These are phyloP conservation scores for Pisolithus sp. DNA, from an alignment of 768 basidiomycete genomes.

Conservation along the genomic window DNA sequence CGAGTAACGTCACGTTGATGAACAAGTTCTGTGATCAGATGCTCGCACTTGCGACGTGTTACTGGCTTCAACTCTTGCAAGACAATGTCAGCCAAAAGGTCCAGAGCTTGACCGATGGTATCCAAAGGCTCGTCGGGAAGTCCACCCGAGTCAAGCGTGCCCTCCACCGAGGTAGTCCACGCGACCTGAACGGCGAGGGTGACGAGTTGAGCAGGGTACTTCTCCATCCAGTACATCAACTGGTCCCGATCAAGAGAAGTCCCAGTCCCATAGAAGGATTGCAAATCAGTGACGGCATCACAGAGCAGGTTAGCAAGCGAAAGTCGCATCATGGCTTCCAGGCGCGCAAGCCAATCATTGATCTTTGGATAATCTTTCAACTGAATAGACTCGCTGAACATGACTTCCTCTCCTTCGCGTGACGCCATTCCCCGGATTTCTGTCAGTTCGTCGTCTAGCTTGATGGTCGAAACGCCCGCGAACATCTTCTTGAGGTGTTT, in stretches of 20 bases:
- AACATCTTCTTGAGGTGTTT: slow-evolving; percentile 99
- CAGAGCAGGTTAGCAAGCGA: slow-evolving; percentile 80
- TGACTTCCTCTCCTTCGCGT: slow-evolving; percentile 90
- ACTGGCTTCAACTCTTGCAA: slow-evolving; percentile 82
- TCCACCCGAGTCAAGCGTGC: slow-evolving; percentile 48
- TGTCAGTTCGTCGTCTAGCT: slow-evolving; percentile 80
- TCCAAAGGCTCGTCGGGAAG: slow-evolving; percentile 62
- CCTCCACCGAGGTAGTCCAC: slow-evolving; percentile 86
- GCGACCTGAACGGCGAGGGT: slow-evolving; percentile 92
- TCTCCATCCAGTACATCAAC: slow-evolving; percentile 88
- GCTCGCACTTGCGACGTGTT: slow-evolving; percentile 97
- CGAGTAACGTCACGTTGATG: slow-evolving; percentile 96
- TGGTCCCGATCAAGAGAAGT: slow-evolving; percentile 53
- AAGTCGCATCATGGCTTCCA: slow-evolving; percentile 89
- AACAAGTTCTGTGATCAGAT: slow-evolving; percentile 96
- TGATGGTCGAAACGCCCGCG: slow-evolving; percentile 88
- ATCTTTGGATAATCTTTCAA: slow-evolving; percentile 95
- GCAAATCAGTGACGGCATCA: slow-evolving; percentile 74
- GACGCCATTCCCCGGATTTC: slow-evolving; percentile 93
- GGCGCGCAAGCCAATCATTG: slow-evolving; percentile 94
- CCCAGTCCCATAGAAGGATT: slow-evolving; percentile 69
- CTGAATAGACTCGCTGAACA: slow-evolving; percentile 74
- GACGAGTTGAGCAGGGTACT: slow-evolving; percentile 92
- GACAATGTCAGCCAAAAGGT: slow-evolving; percentile 95
- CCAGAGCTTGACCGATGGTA: slow-evolving; percentile 75